These are phyloP conservation scores for Dioszegia crocea DNA, from an alignment of 768 basidiomycete species.

Conservation along the genomic window DNA sequence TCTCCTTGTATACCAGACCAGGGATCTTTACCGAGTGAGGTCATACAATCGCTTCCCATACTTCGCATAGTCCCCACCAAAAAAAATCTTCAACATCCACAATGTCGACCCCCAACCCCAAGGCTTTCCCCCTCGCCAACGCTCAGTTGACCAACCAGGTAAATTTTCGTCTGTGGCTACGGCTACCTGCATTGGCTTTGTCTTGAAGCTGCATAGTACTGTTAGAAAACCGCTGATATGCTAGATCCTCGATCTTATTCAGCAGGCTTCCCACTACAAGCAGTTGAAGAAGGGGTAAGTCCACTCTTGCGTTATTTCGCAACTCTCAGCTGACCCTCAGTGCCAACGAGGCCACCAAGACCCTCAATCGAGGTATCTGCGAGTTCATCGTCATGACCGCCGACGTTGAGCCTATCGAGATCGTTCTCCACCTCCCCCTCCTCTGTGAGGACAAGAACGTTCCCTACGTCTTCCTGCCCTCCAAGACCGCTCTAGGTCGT, in stretches of 20 bases:
- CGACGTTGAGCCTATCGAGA: constrained; percentile 94
- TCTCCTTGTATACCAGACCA: constrained; percentile 3
- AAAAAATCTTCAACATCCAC: not conserved
- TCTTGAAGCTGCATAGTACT: too few species aligned
- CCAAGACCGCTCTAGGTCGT: constrained; percentile 90
- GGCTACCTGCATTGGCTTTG: too few species aligned
- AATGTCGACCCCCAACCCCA: constrained; percentile 58
- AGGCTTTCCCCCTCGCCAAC: constrained; percentile 85
- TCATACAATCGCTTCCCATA: not conserved
- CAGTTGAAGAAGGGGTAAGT: constrained; percentile 80
- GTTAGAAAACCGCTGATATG: constrained; percentile 6
- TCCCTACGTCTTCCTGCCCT: constrained; percentile 89
- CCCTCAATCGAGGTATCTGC: constrained; percentile 92
- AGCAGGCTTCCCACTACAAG: constrained; percentile 94
- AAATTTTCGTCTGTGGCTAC: constrained; percentile 33
- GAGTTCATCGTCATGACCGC: constrained; percentile 93
- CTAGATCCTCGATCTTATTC: constrained; percentile 90
- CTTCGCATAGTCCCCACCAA: not conserved
- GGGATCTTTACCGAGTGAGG: constrained; percentile 12
- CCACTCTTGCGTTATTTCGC: not conserved
- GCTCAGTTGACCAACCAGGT: constrained; percentile 87
- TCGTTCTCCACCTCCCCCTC: constrained; percentile 91
- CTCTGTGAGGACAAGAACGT: constrained; percentile 99
- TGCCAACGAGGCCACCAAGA: constrained; percentile 99
- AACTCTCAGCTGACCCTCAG: constrained; percentile 45